Evolutionary conservation across 1,284 basidiomycete genomes (phyloP).

Genomic region (Naganishia liquefaciens): DNA sequence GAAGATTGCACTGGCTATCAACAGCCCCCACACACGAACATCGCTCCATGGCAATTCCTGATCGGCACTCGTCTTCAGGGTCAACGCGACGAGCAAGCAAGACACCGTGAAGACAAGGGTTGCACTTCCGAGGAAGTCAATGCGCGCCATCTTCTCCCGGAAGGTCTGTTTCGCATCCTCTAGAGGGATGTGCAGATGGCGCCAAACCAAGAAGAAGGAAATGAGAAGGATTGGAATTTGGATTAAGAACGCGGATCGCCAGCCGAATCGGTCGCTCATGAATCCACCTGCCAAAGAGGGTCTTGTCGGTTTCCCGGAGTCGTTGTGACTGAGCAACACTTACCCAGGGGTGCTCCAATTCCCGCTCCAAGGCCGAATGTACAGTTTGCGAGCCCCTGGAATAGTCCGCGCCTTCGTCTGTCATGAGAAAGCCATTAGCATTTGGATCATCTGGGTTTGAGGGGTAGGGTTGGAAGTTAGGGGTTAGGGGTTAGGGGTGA

Average conservation of each 20-base stretch:
- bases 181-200: slow-evolving; percentile 62
- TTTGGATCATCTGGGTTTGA: too few species aligned
- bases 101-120: slow-evolving; percentile 75
- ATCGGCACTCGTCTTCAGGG: slow-evolving; percentile 64
- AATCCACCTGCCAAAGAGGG: slow-evolving; percentile 33
- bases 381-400: slow-evolving; percentile 68
- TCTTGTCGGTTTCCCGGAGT: not conserved
- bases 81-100: slow-evolving; percentile 71
- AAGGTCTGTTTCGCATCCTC: slow-evolving; percentile 60
- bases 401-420: slow-evolving; percentile 80
- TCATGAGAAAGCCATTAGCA: slow-evolving; percentile 20
- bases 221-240: slow-evolving; percentile 73
- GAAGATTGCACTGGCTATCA: slow-evolving; percentile 62
- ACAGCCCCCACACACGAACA: slow-evolving; percentile 67
- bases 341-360: slow-evolving; percentile 85
- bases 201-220: slow-evolving; percentile 66
- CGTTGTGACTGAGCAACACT: slow-evolving; percentile 40
- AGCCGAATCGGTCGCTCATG: slow-evolving; percentile 22
- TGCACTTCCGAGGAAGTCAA: slow-evolving; percentile 78
- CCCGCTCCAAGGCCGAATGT: slow-evolving; percentile 57
- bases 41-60: slow-evolving; percentile 64
- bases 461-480: too few species aligned
- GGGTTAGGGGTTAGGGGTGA: slow-evolving; percentile 14
- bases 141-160: slow-evolving; percentile 68
- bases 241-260: slow-evolving; percentile 40